Evolutionary conservation across 257 asterid genomes (phyloP).

Genomic region (Penstemon davidsonii): DNA sequence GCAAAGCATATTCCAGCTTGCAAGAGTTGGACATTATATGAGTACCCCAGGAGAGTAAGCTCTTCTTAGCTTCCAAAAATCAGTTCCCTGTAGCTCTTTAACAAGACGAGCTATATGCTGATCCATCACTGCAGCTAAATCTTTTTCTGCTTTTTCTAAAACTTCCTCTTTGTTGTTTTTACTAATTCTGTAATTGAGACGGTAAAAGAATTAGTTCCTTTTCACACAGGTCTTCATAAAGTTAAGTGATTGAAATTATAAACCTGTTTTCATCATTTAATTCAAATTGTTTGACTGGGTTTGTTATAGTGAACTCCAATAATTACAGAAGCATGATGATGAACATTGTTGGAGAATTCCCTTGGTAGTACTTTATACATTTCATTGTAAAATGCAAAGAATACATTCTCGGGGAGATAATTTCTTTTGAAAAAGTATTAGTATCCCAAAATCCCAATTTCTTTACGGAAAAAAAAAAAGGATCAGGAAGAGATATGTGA

Average conservation of each 20-base stretch:
- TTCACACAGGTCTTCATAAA: not conserved
- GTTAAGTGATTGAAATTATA: constrained; percentile 1
- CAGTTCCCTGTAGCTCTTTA: constrained; percentile 83
- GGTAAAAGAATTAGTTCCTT: not conserved
- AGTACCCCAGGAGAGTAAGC: constrained; percentile 96
- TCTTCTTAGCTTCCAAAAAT: constrained; percentile 92
- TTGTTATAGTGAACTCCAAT: not conserved
- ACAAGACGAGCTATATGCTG: constrained; percentile 67
- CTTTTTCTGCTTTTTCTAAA: constrained; percentile 72
- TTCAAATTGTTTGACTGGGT: constrained; percentile 1
- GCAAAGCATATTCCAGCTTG: constrained; percentile 1
- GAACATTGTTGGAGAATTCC: not conserved
- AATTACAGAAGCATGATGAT: not conserved
- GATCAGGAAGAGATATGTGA: not conserved
- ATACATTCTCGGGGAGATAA: not conserved
- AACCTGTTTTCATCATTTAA: constrained; percentile 5
- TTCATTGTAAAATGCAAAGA: not conserved
- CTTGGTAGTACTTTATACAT: not conserved
- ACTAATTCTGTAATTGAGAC: constrained; percentile 56
- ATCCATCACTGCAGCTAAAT: constrained; percentile 70
- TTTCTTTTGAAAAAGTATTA: constrained; percentile 2
- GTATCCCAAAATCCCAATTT: not conserved
- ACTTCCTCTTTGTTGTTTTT: constrained; percentile 78
- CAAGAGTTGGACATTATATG: constrained; percentile 18
- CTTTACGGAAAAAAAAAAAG: not conserved